These are phyloP conservation scores for Lepiota venenata DNA, from an alignment of 768 basidiomycete species.

Conservation along the genomic window DNA sequence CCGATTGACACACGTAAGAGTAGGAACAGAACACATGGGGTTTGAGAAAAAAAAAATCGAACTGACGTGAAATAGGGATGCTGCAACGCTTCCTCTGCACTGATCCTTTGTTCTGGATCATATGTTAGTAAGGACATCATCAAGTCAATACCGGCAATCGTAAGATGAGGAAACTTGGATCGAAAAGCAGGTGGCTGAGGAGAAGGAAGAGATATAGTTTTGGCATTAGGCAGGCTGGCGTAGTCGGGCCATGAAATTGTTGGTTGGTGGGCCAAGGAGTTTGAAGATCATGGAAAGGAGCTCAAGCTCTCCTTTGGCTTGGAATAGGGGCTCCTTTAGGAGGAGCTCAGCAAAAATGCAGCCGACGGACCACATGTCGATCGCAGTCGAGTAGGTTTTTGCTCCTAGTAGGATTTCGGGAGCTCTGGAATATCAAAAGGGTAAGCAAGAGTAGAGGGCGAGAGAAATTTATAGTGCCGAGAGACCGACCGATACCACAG, in stretches of 20 bases:
- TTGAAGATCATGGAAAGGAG: constrained; percentile 93
- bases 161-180: constrained; percentile 83
- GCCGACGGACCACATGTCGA: constrained; percentile 99
- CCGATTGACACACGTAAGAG: constrained; percentile 1
- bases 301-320: constrained; percentile 94
- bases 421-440: constrained; percentile 48
- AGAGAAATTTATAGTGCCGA: neutral
- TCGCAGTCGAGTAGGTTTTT: constrained; percentile 89
- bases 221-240: constrained; percentile 71
- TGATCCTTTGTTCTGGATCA: constrained; percentile 83
- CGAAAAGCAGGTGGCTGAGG: constrained; percentile 76
- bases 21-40: neutral
- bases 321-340: constrained; percentile 94
- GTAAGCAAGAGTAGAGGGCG: constrained; percentile 15
- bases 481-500: constrained; percentile 91
- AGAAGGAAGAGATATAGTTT: constrained; percentile 71
- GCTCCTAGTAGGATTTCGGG: constrained; percentile 95
- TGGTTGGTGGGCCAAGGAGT: constrained; percentile 90
- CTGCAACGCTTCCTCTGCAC: constrained; percentile 84
- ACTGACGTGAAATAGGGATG: constrained; percentile 91
- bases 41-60: neutral
- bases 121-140: constrained; percentile 81
- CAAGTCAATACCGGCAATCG: constrained; percentile 80
- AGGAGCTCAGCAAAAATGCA: constrained; percentile 98
- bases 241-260: constrained; percentile 86